These are phyloP conservation scores for Aspergillus calidoustus DNA, from an alignment of 2,329 filamentous ascomycete genomes.

Conservation along the genomic window DNA sequence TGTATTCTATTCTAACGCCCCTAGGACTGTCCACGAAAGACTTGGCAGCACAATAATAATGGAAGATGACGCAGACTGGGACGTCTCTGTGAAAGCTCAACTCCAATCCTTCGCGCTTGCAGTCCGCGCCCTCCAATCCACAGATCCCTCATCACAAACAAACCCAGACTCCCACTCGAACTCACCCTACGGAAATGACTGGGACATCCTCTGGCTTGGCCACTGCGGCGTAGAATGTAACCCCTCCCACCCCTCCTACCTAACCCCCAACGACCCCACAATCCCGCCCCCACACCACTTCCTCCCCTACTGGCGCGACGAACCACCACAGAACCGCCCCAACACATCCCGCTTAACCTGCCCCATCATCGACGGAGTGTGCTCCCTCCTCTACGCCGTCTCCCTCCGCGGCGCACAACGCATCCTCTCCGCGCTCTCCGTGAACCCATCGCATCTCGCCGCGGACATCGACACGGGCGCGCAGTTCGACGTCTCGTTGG, in stretches of 20 bases:
- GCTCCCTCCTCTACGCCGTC: slow-evolving; percentile 28
- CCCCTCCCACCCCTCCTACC: slow-evolving; percentile 18
- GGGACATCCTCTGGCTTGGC: slow-evolving; percentile 32
- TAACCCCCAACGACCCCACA: slow-evolving; percentile 22
- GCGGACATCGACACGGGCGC: slow-evolving; percentile 29
- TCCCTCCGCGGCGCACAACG: slow-evolving; percentile 26
- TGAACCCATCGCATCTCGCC: slow-evolving; percentile 24
- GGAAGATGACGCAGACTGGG: slow-evolving; percentile 26
- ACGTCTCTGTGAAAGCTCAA: slow-evolving; percentile 22
- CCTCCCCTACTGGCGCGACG: slow-evolving; percentile 27
- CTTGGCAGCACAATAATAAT: slow-evolving; percentile 24
- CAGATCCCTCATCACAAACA: background rate
- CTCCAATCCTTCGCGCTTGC: slow-evolving; percentile 20
- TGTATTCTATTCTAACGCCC: background rate
- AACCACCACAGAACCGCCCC: slow-evolving; percentile 18
- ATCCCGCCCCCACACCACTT: slow-evolving; percentile 26
- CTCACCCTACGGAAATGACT: slow-evolving; percentile 23
- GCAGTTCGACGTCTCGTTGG: slow-evolving; percentile 28
- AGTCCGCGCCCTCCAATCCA: slow-evolving; percentile 14
- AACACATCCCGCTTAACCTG: slow-evolving; percentile 24
- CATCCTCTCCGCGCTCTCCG: slow-evolving; percentile 27
- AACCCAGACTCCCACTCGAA: background rate
- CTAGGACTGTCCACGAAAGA: slow-evolving; percentile 22
- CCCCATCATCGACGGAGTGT: slow-evolving; percentile 22
- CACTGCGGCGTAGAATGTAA: slow-evolving; percentile 30